Evolutionary conservation across 192 early-diverging fungal species (phyloP).

Genomic region (Diversispora epigaea): DNA sequence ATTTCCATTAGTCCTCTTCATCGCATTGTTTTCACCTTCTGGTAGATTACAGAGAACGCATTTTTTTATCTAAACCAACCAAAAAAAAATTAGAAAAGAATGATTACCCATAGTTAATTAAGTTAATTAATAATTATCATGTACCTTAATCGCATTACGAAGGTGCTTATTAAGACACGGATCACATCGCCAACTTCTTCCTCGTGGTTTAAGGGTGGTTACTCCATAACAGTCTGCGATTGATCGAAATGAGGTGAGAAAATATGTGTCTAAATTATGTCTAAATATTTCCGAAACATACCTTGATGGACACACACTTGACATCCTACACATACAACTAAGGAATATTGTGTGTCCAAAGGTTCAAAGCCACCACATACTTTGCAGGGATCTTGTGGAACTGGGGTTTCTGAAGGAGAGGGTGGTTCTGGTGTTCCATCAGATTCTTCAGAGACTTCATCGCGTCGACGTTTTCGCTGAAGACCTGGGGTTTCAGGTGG

Average conservation of each 20-base stretch:
- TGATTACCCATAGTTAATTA: background rate
- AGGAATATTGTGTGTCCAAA: background rate
- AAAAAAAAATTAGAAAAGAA: background rate
- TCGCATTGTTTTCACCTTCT: slow-evolving; percentile 42
- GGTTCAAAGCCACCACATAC: background rate
- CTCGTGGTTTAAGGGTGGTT: background rate
- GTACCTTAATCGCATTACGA: background rate
- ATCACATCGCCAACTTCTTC: slow-evolving; percentile 4
- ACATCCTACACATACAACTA: background rate
- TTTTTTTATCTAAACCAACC: slow-evolving; percentile 50
- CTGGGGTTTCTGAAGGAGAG: background rate
- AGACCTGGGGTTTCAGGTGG: background rate
- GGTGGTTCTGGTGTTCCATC: background rate
- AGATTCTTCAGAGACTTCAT: background rate
- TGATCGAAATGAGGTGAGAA: background rate
- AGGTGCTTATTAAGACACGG: background rate
- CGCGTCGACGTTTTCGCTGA: background rate
- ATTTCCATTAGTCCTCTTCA: slow-evolving; percentile 71
- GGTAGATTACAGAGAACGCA: slow-evolving; percentile 63
- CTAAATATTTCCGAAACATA: background rate
- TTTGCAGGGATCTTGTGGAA: background rate
- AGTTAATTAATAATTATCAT: background rate
- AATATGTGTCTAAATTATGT: background rate
- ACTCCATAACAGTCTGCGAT: slow-evolving; percentile 14
- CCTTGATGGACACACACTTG: slow-evolving; percentile 7